Percentiles rank a stretch among this genome's conserved stretches.
Conservation (phyloP, 495 filamentous ascomycete species). For the Neurospora sp. region DNA sequence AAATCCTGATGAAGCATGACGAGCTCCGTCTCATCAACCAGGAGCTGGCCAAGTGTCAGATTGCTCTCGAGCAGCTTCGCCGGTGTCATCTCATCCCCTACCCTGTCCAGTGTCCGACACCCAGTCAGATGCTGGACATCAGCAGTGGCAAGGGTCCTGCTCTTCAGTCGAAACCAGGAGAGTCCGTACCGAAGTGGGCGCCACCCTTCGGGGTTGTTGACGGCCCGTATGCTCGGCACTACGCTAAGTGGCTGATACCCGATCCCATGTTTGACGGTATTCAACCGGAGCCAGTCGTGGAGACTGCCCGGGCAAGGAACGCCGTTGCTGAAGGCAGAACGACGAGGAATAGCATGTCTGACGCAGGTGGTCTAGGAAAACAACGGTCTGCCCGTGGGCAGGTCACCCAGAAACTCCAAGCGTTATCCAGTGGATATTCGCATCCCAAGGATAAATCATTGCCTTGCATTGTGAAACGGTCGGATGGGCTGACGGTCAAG, state of each 20-base stretch:
- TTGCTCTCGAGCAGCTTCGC: constrained; percentile 89
- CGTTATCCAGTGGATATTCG: constrained; percentile 63
- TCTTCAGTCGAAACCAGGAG: constrained; percentile 43
- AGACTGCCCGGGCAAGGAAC: constrained; percentile 28
- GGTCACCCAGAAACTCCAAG: constrained; percentile 52
- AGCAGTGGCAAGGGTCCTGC: constrained; percentile 62
- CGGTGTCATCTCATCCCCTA: constrained; percentile 86
- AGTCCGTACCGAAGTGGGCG: constrained; percentile 54
- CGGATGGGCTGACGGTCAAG: constrained; percentile 52
- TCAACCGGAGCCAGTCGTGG: constrained; percentile 27
- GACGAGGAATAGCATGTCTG: constrained; percentile 62
- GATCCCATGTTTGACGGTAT: constrained; percentile 78
- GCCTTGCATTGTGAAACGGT: constrained; percentile 42
- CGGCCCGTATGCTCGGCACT: constrained; percentile 88
- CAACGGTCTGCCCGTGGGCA: constrained; percentile 53
- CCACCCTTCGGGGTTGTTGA: constrained; percentile 81
- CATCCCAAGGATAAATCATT: constrained; percentile 54
- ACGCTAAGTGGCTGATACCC: constrained; percentile 84
- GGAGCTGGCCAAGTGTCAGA: constrained; percentile 90
- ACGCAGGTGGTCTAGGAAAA: constrained; percentile 42
- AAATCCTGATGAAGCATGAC: constrained; percentile 88
- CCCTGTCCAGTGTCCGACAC: constrained; percentile 52
- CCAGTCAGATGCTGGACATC: constrained; percentile 52
- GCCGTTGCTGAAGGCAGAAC: constrained; percentile 53
- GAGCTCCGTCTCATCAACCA: constrained; percentile 92